A percentile compares a stretch with the other conserved stretches of the same genome.
Evolutionary conservation across 306 rosid species (phyloP).

Genomic region (Mucuna pruriens): DNA sequence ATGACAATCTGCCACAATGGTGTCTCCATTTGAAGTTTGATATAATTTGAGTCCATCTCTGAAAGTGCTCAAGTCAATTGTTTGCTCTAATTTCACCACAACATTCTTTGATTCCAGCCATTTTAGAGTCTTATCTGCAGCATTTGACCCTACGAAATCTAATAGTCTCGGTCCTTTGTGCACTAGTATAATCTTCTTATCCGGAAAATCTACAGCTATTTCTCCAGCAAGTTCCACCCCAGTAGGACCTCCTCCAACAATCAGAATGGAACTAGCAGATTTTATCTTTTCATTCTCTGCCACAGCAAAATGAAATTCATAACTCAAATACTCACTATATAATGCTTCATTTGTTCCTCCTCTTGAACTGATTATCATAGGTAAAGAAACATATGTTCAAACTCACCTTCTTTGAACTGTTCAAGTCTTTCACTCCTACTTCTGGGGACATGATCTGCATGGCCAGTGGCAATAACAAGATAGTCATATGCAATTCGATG

Average conservation of each 20-base stretch:
- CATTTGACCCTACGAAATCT: constrained; percentile 78
- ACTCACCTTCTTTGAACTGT: constrained; percentile 59
- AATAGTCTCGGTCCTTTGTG: constrained; percentile 74
- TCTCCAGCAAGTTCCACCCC: constrained; percentile 93
- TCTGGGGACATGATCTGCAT: constrained; percentile 54
- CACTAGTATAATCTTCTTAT: constrained; percentile 68
- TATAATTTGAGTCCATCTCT: constrained; percentile 48
- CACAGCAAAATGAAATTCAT: constrained; percentile 35
- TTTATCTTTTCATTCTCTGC: constrained; percentile 67
- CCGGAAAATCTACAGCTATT: constrained; percentile 70
- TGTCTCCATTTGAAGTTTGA: constrained; percentile 64
- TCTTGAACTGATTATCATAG: not conserved
- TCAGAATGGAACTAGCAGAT: constrained; percentile 68
- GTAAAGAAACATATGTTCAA: constrained; percentile 23
- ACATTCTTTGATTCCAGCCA: constrained; percentile 70
- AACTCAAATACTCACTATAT: constrained; percentile 4
- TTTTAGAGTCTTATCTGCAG: constrained; percentile 56
- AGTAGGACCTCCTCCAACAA: constrained; percentile 91
- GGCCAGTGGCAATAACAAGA: constrained; percentile 80
- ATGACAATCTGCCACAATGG: constrained; percentile 66
- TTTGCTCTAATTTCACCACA: constrained; percentile 63
- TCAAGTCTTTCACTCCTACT: constrained; percentile 53
- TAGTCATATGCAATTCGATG: constrained; percentile 55
- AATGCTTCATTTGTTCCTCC: constrained; percentile 8
- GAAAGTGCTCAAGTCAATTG: constrained; percentile 41